Evolutionary conservation across 2,329 filamentous ascomycete species (phyloP), one percentile per base, ranked within the genome.

Genomic region (Ramichloridium luteum): DNA sequence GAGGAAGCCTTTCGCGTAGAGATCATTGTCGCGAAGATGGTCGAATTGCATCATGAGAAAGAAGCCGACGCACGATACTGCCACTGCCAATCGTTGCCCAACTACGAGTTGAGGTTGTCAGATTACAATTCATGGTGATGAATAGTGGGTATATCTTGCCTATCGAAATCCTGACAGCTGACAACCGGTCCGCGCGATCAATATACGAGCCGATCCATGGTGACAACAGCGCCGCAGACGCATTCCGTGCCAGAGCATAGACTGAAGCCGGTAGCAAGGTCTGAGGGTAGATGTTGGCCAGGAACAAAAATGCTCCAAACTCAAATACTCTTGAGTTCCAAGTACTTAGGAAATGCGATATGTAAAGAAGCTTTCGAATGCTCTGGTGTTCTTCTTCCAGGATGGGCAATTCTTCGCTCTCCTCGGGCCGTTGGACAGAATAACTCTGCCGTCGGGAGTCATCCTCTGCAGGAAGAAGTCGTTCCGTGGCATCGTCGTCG

Each of bases 241-340:
- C 55, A 4, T 70, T 65, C 13, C 79, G 68, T 4, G 66, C 59
- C 5, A 83, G 55, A 0, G 78, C 78, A 46, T 83, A 84, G n/a
- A 77, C 56, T 0, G 77, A 81, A 34, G 76, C 65, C 20, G 72
- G 77, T 13, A 79, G 61, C 13, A 84, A 57, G 0, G 76, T 80
- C 1, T 61, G 45, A 0, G 62, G 62, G 29, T 58, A 65, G 17
- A 64, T 58, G 3, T 49, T 41, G 3, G 61, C 60, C 1, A 67
- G 51, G 43, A 65, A 67, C 9, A 67, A 52, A 9, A 66, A 58
- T n/a, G 62, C 58, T 18, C 59, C 62, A 37, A 67, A 66, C 40
- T 67, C 64, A 44, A 67, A 67, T 1, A 55, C 49, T 13, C 64
- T 54, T 2, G 60, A 58, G 38, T 66, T 67, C 64, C 64, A 67